These are phyloP conservation scores for Amanita fuliginea DNA, from an alignment of 768 basidiomycete species.

Conservation along the genomic window DNA sequence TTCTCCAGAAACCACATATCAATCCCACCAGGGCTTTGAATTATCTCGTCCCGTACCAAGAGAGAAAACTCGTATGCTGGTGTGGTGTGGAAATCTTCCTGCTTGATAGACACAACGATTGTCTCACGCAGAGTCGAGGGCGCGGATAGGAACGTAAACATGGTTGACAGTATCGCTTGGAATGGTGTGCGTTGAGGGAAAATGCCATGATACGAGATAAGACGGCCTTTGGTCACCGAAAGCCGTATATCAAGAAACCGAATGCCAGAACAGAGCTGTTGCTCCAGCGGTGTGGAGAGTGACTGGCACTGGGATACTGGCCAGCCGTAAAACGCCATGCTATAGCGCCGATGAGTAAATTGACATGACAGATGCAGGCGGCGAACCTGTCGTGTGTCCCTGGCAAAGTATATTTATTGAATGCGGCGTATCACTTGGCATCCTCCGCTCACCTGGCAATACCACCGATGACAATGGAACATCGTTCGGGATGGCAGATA, in stretches of 20 bases:
- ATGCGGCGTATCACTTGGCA: neutral
- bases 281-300: slow-evolving; percentile 41
- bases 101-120: slow-evolving; percentile 80
- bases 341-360: slow-evolving; percentile 13
- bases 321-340: slow-evolving; percentile 80
- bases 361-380: slow-evolving; percentile 8
- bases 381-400: slow-evolving; percentile 62
- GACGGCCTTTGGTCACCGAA: slow-evolving; percentile 45
- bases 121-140: slow-evolving; percentile 54
- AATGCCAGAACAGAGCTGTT: slow-evolving; percentile 69
- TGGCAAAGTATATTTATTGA: slow-evolving; percentile 13
- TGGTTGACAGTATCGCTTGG: slow-evolving; percentile 44
- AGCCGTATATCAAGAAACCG: slow-evolving; percentile 78
- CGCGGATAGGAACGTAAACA: slow-evolving; percentile 55
- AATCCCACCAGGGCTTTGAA: slow-evolving; percentile 36
- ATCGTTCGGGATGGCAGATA: slow-evolving; percentile 52
- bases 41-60: slow-evolving; percentile 57
- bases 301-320: slow-evolving; percentile 84
- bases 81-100: slow-evolving; percentile 56
- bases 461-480: slow-evolving; percentile 62
- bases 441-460: slow-evolving; percentile 52
- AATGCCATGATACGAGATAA: slow-evolving; percentile 73
- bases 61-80: slow-evolving; percentile 44
- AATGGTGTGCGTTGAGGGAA: slow-evolving; percentile 66
- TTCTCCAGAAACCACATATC: slow-evolving; percentile 80